phyloP scores from a whole-genome alignment of 495 filamentous ascomycete genomes.

The Parathielavia hyrcaniae region DNA sequence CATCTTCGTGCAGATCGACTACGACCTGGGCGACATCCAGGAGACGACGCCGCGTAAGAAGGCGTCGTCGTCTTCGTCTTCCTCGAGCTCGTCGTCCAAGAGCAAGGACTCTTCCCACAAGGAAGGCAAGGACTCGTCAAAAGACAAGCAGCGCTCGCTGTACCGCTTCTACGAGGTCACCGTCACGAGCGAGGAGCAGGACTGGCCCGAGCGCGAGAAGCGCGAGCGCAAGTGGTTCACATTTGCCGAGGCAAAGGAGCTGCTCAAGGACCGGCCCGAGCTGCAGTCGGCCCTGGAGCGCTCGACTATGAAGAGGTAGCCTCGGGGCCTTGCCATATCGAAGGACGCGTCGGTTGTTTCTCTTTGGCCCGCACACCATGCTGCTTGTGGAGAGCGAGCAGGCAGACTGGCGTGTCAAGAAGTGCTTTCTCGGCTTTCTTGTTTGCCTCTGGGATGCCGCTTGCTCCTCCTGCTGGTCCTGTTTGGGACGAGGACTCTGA shows the following conservation, averaged over 20 bases:
- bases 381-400: too few relatives aligned
- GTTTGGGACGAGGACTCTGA: neutral
- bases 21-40: constrained; percentile 77
- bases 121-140: constrained; percentile 1
- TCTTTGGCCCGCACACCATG: neutral
- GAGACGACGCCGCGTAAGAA: constrained; percentile 64
- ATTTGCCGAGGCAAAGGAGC: constrained; percentile 70
- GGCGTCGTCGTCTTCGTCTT: constrained; percentile 26
- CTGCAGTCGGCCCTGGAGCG: constrained; percentile 77
- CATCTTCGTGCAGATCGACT: constrained; percentile 71
- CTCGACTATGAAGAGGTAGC: constrained; percentile 59
- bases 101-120: neutral
- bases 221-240: constrained; percentile 82
- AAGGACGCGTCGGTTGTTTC: neutral
- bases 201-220: constrained; percentile 95
- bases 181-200: constrained; percentile 70
- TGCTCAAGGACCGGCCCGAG: constrained; percentile 74
- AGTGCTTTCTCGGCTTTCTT: neutral
- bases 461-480: neutral
- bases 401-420: neutral
- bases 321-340: constrained; percentile 18
- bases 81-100: constrained; percentile 6
- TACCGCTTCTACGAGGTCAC: constrained; percentile 87
- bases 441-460: neutral
- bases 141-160: constrained; percentile 58